These are phyloP conservation scores for Anastatica hierochuntica DNA, from an alignment of 345 rosid genomes.

Conservation along the genomic window DNA sequence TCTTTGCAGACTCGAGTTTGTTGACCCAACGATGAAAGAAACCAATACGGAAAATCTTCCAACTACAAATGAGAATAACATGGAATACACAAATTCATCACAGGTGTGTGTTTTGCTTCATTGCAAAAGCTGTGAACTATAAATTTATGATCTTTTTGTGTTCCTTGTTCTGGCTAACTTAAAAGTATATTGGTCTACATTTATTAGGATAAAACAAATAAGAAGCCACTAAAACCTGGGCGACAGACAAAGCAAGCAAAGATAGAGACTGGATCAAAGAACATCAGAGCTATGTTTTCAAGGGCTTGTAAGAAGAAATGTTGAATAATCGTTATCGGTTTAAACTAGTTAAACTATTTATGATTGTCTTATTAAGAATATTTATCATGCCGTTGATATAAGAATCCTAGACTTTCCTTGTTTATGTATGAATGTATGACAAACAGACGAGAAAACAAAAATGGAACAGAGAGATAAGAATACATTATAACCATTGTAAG, in stretches of 20 bases:
- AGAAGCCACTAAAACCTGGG: slow-evolving; percentile 36
- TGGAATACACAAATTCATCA: slow-evolving; percentile 21
- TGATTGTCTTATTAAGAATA: too few relatives aligned
- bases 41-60: slow-evolving; percentile 24
- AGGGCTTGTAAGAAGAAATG: slow-evolving; percentile 52
- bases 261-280: slow-evolving; percentile 63
- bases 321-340: too few relatives aligned
- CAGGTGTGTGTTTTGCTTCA: slow-evolving; percentile 36
- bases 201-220: slow-evolving; percentile 41
- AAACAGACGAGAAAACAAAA: too few relatives aligned
- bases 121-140: too few relatives aligned
- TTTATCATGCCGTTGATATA: too few relatives aligned
- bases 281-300: slow-evolving; percentile 77
- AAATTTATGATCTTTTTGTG: neutral
- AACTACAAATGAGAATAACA: slow-evolving; percentile 23
- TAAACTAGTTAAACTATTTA: too few relatives aligned
- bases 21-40: slow-evolving; percentile 28
- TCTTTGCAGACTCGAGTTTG: slow-evolving; percentile 44
- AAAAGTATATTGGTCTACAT: neutral
- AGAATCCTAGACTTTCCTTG: too few relatives aligned
- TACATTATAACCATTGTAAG: too few relatives aligned
- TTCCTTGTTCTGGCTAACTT: neutral
- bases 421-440: too few relatives aligned
- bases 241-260: slow-evolving; percentile 52
- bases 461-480: too few relatives aligned